Evolutionary conservation across 805 yeast species (phyloP).

Genomic region (Teunomyces pallodes): DNA sequence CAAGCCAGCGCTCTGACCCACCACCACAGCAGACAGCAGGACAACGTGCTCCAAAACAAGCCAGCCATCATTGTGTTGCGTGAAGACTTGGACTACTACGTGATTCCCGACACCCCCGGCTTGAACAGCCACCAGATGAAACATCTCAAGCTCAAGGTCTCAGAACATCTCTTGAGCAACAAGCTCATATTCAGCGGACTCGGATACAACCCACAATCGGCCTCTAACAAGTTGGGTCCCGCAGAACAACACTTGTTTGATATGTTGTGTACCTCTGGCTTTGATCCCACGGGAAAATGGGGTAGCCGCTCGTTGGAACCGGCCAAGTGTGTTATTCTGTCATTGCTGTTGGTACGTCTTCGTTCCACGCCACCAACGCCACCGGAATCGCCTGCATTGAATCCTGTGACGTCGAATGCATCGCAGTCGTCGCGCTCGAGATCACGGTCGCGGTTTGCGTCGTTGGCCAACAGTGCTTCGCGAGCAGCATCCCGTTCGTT

Average conservation of each 20-base stretch:
- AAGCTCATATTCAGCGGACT: constrained; percentile 75
- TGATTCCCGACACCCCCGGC: constrained; percentile 72
- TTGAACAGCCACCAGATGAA: constrained; percentile 58
- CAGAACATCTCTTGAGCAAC: constrained; percentile 58
- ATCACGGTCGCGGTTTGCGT: constrained; percentile 55
- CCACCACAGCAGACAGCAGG: constrained; percentile 21
- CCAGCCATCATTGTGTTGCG: constrained; percentile 90
- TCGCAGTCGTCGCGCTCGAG: constrained; percentile 33
- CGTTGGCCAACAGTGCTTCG: constrained; percentile 54
- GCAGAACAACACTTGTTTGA: constrained; percentile 95
- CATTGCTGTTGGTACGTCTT: constrained; percentile 70
- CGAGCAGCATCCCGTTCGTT: constrained; percentile 59
- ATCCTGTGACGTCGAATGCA: constrained; percentile 39
- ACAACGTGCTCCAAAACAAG: constrained; percentile 64
- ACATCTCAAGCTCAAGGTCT: constrained; percentile 69
- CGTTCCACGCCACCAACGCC: constrained; percentile 35
- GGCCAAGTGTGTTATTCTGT: constrained; percentile 79
- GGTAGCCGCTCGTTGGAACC: constrained; percentile 89
- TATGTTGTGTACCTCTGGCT: constrained; percentile 92
- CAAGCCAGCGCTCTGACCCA: constrained; percentile 19
- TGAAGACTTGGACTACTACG: constrained; percentile 92
- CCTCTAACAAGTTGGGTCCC: constrained; percentile 61
- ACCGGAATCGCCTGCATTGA: constrained; percentile 43
- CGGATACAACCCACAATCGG: constrained; percentile 45
- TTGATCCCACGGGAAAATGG: constrained; percentile 67